Evolutionary conservation across 768 basidiomycete genomes (phyloP), one percentile per base, ranked within the genome.

Genomic region (Exsudoporus frostii): DNA sequence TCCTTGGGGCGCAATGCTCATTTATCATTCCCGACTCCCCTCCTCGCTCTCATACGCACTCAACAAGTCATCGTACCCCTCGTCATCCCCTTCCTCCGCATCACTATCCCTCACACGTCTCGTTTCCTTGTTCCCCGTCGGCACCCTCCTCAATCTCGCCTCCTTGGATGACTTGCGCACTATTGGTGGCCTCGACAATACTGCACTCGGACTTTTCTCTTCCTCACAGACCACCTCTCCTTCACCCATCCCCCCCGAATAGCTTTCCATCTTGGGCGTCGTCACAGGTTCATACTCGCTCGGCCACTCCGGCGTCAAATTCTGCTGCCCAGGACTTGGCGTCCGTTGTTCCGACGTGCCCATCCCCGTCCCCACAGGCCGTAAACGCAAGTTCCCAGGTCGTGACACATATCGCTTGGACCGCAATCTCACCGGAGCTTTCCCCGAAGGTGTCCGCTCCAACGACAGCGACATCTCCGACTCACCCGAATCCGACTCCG

Each of bases 11-110:
- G 5, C n/a, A 41, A 34, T n/a, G 29, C 45, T 62, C 62, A 71
- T n/a, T n/a, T n/a, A n/a, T n/a, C n/a, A n/a, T 45, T 66, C 61
- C n/a, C 44, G 64, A 33, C 65, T 64, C 29, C 74, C 75, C 48
- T 84, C 85, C 63, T 89, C 88, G 62, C 88, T 89, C 71, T 90
- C 88, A 61, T 91, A 91, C 19, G 88, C 88, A 65, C 85, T 89
- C 54, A 91, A 68, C 50, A 91, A 64, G 13, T 90, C 89, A 59
- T 85, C 87, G 50, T 89, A 90, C 4, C 86, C 81, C 49, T 79
- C 77, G 58, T 90, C 89, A 54, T 90, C 88, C 5, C 89, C 88
- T 53, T 90, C 87, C 48, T 86, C 85, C 0, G 85, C 88, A 20
- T 77, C 81, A 63, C 85, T 89, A 33, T 85, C 83, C 36, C 81